Evolutionary conservation across 208 protist genomes (phyloP).

Genomic region (Crithidia brevicula): DNA sequence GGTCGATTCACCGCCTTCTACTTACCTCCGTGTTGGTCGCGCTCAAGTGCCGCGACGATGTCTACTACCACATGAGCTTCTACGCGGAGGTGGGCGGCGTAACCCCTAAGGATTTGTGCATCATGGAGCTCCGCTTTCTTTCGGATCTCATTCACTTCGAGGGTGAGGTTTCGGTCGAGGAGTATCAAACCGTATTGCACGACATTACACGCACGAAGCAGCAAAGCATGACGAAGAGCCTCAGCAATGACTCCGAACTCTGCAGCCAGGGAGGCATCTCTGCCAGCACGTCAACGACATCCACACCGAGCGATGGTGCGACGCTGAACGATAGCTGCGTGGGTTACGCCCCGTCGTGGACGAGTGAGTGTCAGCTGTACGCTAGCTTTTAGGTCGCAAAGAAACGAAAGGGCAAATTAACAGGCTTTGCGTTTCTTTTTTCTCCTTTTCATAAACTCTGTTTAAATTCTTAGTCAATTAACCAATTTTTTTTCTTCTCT

Average conservation of each 20-base stretch:
- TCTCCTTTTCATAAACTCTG: background rate
- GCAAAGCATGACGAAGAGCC: conserved; percentile 10
- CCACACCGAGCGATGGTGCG: conserved; percentile 16
- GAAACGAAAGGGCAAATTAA: background rate
- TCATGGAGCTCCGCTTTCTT: conserved; percentile 84
- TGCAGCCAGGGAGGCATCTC: conserved; percentile 32
- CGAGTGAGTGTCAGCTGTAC: conserved; percentile 39
- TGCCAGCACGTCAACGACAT: conserved; percentile 23
- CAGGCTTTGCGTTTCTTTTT: background rate
- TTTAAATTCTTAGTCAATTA: conserved; percentile 4
- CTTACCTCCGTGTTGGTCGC: conserved; percentile 75
- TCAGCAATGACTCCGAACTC: conserved; percentile 22
- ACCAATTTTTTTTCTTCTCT: background rate
- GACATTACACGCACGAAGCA: conserved; percentile 41
- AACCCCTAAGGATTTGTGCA: conserved; percentile 65
- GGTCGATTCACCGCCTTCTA: conserved; percentile 79
- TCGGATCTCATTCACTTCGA: conserved; percentile 58
- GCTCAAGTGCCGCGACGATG: conserved; percentile 84
- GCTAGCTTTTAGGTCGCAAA: conserved; percentile 17
- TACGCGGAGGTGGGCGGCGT: conserved; percentile 88
- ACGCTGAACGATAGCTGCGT: background rate
- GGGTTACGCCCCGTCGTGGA: conserved; percentile 27
- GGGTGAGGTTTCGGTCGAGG: conserved; percentile 37
- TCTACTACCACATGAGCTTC: conserved; percentile 84
- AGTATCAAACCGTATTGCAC: conserved; percentile 46